These are phyloP conservation scores for Nidularia sp. DNA, from an alignment of 768 basidiomycete species.

Conservation along the genomic window DNA sequence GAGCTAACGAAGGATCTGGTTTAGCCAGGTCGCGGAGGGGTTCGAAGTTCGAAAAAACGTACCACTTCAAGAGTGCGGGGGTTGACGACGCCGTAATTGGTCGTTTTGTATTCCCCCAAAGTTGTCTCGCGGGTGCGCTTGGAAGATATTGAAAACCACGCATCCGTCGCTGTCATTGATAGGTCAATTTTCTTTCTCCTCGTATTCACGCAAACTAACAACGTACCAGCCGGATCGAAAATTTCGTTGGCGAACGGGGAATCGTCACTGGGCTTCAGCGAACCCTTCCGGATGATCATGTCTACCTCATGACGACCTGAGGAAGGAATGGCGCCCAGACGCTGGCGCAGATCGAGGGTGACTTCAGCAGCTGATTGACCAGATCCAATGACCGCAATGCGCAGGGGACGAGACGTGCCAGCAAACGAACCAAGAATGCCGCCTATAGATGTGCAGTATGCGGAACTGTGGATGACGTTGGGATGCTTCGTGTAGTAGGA, in stretches of 20 bases:
- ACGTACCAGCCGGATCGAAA: constrained; percentile 44
- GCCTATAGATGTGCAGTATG: constrained; percentile 33
- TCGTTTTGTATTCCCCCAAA: constrained; percentile 39
- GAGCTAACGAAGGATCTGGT: constrained; percentile 22
- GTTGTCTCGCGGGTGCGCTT: constrained; percentile 28
- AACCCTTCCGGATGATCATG: constrained; percentile 47
- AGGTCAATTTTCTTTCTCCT: neutral
- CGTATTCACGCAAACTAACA: neutral
- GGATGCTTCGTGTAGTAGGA: constrained; percentile 22
- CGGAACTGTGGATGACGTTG: constrained; percentile 39
- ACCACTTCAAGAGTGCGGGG: constrained; percentile 39
- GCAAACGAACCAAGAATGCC: constrained; percentile 25
- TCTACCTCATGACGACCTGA: constrained; percentile 33
- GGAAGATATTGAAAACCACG: constrained; percentile 31
- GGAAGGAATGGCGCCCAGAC: constrained; percentile 26
- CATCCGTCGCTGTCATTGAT: constrained; percentile 29
- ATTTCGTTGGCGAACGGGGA: constrained; percentile 52
- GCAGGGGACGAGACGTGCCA: constrained; percentile 19
- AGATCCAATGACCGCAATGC: constrained; percentile 42
- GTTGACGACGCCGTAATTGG: constrained; percentile 54
- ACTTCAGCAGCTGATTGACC: constrained; percentile 48
- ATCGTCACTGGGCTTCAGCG: constrained; percentile 48
- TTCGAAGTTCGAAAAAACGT: constrained; percentile 7
- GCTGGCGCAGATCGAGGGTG: constrained; percentile 36
- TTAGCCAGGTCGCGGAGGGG: neutral